These are phyloP conservation scores for Colletotrichum scovillei DNA, from an alignment of 2,329 filamentous ascomycete species.

Conservation along the genomic window DNA sequence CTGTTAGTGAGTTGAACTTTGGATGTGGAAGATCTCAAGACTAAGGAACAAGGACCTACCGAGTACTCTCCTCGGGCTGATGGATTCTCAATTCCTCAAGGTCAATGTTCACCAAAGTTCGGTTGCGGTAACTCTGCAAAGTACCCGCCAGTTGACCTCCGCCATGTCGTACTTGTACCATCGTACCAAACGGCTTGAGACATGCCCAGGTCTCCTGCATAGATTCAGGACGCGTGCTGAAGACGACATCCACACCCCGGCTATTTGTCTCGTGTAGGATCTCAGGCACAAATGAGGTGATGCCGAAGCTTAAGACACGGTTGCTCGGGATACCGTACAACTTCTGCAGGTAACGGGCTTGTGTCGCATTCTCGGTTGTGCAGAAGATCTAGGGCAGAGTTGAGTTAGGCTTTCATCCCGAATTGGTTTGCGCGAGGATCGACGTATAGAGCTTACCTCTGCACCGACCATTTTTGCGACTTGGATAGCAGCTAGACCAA, in stretches of 20 bases:
- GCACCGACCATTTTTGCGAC: slow-evolving; percentile 11
- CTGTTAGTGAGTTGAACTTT: neutral
- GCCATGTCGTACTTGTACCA: slow-evolving; percentile 58
- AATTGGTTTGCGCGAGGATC: neutral
- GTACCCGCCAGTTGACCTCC: slow-evolving; percentile 50
- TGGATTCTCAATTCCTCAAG: slow-evolving; percentile 31
- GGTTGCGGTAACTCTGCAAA: slow-evolving; percentile 52
- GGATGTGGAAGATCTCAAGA: too few species aligned
- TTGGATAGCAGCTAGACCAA: slow-evolving; percentile 12
- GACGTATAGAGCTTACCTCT: neutral
- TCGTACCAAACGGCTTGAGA: slow-evolving; percentile 54
- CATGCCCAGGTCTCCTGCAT: slow-evolving; percentile 56
- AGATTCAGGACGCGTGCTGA: slow-evolving; percentile 54
- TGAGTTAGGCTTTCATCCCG: neutral
- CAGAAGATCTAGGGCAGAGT: slow-evolving; percentile 41
- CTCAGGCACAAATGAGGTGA: slow-evolving; percentile 44
- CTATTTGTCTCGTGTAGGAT: slow-evolving; percentile 42
- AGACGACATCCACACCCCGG: slow-evolving; percentile 49
- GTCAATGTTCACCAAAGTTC: slow-evolving; percentile 49
- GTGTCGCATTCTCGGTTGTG: slow-evolving; percentile 49
- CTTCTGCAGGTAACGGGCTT: slow-evolving; percentile 46
- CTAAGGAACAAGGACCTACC: neutral
- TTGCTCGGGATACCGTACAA: slow-evolving; percentile 44
- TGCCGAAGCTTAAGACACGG: slow-evolving; percentile 46
- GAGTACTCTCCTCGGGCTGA: slow-evolving; percentile 2